Evolutionary conservation across 371 early-diverging fungal species (phyloP), one percentile per base, ranked within the genome.

Genomic region (Umbelopsis sp.): DNA sequence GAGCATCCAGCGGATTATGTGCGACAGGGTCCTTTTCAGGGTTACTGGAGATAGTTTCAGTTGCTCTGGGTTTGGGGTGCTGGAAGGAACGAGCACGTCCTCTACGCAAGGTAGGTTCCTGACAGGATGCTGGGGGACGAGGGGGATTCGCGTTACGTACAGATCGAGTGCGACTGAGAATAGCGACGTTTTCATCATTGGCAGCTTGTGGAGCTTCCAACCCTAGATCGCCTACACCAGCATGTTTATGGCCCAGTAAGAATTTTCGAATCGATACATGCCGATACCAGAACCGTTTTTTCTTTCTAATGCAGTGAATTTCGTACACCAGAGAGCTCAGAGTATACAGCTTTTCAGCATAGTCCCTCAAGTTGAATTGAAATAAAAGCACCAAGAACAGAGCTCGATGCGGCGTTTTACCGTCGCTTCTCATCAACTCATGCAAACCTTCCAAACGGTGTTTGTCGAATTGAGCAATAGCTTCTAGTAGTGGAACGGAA

Each of bases 311-410:
- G 2, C 71, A 66, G 45, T 80, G 78, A 63, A 83, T 70, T 29
- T 83, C 83, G 50, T 79, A 80, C 12, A 80, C 66, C 12, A 79
- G 69, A 1, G 83, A 83, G 8, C 78, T 71, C 0, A 83, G 41
- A 0, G 83, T 83, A 14, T 80, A 83, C 0, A 80, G 68, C 10
- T 67, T 70, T 57, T 83, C 79, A 11, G 80, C 76, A 72, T 80
- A 83, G 2, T 69, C 51, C n/a, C 80, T 76, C 22, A 83, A 45
- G 46, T 80, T 77, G 63, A 76, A 83, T 32, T 83, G 83, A 66
- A 80, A 83, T 18, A 75, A 72, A 18, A 80, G 63, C 7, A 83
- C 38, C 32, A 83, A 20, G 38, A 83, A 79, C 24, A 83, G 62
- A n/a, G 79, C 74, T 3, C 83, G 74, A 14, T 76, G 68, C 7